Percentiles rank a stretch among this genome's conserved stretches.
phyloP scores from a whole-genome alignment of 129 eudicot species.

The Glebionis coronaria region DNA sequence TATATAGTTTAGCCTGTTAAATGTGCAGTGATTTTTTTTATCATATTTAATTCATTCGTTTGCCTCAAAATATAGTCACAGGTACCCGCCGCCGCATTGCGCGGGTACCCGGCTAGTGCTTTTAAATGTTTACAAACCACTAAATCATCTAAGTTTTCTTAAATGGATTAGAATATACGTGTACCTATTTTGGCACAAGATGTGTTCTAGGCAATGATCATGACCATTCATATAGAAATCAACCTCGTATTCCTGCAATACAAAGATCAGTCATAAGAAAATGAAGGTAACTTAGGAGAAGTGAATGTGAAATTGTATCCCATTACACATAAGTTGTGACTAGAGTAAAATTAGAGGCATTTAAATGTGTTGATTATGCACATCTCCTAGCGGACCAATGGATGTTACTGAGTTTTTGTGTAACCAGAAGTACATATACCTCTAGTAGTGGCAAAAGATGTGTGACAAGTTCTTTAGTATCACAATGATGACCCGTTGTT shows the following conservation, averaged over 20 bases:
- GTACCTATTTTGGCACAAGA: constrained; percentile 45
- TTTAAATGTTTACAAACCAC: not conserved
- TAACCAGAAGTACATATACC: constrained; percentile 22
- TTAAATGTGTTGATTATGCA: not conserved
- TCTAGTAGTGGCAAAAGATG: constrained; percentile 57
- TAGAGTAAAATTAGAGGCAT: not conserved
- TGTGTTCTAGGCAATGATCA: constrained; percentile 61
- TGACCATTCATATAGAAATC: constrained; percentile 68
- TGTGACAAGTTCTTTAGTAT: constrained; percentile 48
- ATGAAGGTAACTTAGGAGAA: not conserved
- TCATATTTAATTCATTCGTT: no score
- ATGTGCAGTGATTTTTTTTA: no score
- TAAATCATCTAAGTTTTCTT: not conserved
- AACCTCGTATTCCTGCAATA: constrained; percentile 48
- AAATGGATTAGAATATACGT: not conserved
- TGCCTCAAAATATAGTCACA: no score
- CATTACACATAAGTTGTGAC: not conserved
- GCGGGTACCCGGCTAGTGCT: no score
- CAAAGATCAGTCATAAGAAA: not conserved
- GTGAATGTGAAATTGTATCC: no score
- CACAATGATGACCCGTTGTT: constrained; percentile 64
- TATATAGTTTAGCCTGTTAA: no score
- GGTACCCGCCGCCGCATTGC: no score
- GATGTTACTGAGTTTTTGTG: no score
- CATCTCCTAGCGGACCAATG: not conserved